Percentiles rank a stretch among this genome's conserved stretches.
phyloP scores from a whole-genome alignment of 768 basidiomycete species.

The Phaeotremella fagi region DNA sequence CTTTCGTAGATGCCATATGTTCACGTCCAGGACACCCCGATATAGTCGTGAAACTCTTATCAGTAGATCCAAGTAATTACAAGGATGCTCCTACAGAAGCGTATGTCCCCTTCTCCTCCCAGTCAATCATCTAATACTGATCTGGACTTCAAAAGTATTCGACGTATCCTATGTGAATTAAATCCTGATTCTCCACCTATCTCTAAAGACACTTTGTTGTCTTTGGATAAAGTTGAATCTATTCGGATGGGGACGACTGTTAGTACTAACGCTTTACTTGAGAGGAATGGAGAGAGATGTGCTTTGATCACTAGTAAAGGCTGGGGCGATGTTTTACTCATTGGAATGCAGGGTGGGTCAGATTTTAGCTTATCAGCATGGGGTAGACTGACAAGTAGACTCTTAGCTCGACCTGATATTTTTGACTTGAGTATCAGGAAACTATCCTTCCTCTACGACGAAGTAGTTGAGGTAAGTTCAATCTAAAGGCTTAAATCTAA shows the following conservation, averaged over 20 bases:
- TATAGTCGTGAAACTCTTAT: conserved; percentile 57
- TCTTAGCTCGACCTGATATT: conserved; percentile 64
- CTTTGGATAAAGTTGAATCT: conserved; percentile 19
- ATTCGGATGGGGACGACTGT: conserved; percentile 41
- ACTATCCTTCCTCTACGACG: conserved; percentile 47
- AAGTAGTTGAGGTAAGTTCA: conserved; percentile 55
- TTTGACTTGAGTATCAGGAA: conserved; percentile 66
- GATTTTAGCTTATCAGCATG: too few species aligned
- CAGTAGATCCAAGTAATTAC: conserved; percentile 74
- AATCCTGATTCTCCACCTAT: conserved; percentile 14
- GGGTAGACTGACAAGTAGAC: too few species aligned
- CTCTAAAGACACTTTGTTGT: conserved; percentile 18
- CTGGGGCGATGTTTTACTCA: conserved; percentile 23
- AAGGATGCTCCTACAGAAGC: conserved; percentile 73
- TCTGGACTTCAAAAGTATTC: conserved; percentile 5
- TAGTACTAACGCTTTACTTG: conserved; percentile 34
- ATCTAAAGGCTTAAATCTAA: neutral
- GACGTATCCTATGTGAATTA: conserved; percentile 12
- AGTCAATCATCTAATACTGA: neutral
- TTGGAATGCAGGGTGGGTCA: conserved; percentile 34
- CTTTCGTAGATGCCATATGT: conserved; percentile 54
- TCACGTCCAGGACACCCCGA: conserved; percentile 15
- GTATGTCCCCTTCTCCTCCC: conserved; percentile 6
- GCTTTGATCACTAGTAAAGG: conserved; percentile 38
- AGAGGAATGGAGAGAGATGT: conserved; percentile 32